Base-by-base conservation (phyloP, 495 filamentous ascomycete genomes). In the Penicillium atrosanguineum region DNA sequence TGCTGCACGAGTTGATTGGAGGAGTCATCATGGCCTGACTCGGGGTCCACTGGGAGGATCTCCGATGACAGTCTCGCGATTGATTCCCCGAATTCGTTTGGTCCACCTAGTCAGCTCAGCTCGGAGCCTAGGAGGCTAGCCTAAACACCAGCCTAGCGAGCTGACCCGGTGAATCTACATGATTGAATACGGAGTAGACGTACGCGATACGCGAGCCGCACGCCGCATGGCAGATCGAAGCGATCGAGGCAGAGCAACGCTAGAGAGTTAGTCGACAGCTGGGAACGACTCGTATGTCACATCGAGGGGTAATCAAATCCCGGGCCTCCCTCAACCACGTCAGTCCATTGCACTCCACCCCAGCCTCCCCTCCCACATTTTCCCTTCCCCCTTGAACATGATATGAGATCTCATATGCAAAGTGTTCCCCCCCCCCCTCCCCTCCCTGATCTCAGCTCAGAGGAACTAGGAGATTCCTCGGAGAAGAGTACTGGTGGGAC, bases 131-230 rank as follows among this genome's bases (percentile, higher is more conserved):
- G 23, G 23, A 23, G 5, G n/a, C n/a, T n/a, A n/a, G n/a, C n/a
- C n/a, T 23, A 23, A 23, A 2, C 23, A 23, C 23, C 23, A 23
- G 23, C 23, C 23, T 23, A 2, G 23, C 23, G 28, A 31, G 28
- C 28, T 12, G 28, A 14, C 12, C 14, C 31, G 31, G 31, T 34
- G 9, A 31, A 1, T 9, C 28, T 23, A 5, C 5, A 23, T 5
- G 23, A 23, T 5, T 23, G 23, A 5, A 23, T 23, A 23, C 23
- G 23, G 5, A 23, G 46, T 36, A 39, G 40, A 50, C 25, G 37
- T 58, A 59, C 34, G 44, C 56, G 56, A 59, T 38, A 51, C 39
- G 43, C 56, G 56, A 59, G 56, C 56, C 50, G 56, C 56, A 54
- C 47, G 21, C 23, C 4, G 34, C 18, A 58, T 20, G 21, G 43